Conservation (phyloP, 768 basidiomycete species). For the Pulveroboletus sp. region DNA sequence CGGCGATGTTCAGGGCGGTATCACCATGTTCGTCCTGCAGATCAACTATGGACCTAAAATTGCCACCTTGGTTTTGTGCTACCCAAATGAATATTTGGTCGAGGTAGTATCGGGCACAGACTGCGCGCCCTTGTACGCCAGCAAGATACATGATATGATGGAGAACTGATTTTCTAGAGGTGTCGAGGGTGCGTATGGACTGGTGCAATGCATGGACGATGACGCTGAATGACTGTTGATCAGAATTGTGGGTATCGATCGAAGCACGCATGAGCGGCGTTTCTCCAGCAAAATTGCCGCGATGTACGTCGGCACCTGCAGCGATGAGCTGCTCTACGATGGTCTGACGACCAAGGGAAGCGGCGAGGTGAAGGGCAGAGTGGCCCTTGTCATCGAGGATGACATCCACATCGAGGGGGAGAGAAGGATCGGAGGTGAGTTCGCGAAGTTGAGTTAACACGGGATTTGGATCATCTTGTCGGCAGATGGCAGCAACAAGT, state of each 20-base stretch:
- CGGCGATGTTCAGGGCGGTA: constrained; percentile 93
- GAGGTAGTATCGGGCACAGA: constrained; percentile 86
- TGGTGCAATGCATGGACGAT: constrained; percentile 63
- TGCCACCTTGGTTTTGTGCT: constrained; percentile 70
- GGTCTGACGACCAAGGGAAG: constrained; percentile 73
- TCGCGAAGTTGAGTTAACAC: constrained; percentile 68
- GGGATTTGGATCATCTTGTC: constrained; percentile 62
- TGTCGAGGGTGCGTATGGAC: constrained; percentile 87
- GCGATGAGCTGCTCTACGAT: constrained; percentile 69
- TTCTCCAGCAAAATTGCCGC: constrained; percentile 93
- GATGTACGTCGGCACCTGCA: constrained; percentile 81
- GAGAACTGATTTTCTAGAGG: constrained; percentile 77
- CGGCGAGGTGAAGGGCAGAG: constrained; percentile 90
- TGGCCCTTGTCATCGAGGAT: constrained; percentile 94
- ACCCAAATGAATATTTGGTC: constrained; percentile 88
- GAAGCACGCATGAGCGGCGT: constrained; percentile 92
- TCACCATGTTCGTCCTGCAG: constrained; percentile 95
- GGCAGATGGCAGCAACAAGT: constrained; percentile 63
- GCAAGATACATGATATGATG: constrained; percentile 92
- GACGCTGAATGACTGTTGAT: constrained; percentile 67
- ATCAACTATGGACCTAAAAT: constrained; percentile 81
- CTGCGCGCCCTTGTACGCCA: constrained; percentile 84
- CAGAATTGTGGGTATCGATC: constrained; percentile 83
- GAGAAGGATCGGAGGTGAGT: constrained; percentile 43
- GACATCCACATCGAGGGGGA: constrained; percentile 63